Percentiles rank a stretch among this genome's conserved stretches.
phyloP scores from a whole-genome alignment of 257 asterid species.

The Oldenlandia corymbosa region DNA sequence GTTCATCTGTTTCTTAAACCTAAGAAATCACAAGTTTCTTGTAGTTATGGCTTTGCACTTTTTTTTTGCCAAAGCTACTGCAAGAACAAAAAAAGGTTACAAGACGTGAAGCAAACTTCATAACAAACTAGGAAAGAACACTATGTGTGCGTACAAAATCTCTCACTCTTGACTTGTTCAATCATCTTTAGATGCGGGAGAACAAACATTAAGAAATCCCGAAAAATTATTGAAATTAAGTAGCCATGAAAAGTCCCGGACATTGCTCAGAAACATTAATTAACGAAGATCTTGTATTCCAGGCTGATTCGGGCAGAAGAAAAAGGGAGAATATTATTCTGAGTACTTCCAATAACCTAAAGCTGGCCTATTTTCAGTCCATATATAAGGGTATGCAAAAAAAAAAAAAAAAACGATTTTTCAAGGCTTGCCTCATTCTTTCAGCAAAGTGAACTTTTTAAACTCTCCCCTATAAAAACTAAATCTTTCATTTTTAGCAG shows the following conservation, averaged over 20 bases:
- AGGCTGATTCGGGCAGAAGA: neutral
- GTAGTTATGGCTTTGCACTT: neutral
- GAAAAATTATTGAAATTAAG: neutral
- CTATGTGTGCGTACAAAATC: neutral
- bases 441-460: neutral
- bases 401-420: too few species aligned
- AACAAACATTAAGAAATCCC: neutral
- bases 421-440: neutral
- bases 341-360: neutral
- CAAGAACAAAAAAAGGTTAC: neutral
- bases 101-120: neutral
- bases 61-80: neutral
- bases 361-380: neutral
- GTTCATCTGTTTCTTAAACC: neutral
- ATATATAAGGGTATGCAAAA: too few species aligned
- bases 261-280: neutral
- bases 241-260: neutral
- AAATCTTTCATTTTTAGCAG: neutral
- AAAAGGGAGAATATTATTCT: neutral
- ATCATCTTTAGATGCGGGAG: neutral
- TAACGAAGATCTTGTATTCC: neutral
- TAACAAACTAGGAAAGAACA: neutral
- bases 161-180: neutral
- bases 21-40: neutral
- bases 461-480: neutral